These are phyloP conservation scores for Porcisia deanei DNA, from an alignment of 208 protist genomes.

Conservation along the genomic window DNA sequence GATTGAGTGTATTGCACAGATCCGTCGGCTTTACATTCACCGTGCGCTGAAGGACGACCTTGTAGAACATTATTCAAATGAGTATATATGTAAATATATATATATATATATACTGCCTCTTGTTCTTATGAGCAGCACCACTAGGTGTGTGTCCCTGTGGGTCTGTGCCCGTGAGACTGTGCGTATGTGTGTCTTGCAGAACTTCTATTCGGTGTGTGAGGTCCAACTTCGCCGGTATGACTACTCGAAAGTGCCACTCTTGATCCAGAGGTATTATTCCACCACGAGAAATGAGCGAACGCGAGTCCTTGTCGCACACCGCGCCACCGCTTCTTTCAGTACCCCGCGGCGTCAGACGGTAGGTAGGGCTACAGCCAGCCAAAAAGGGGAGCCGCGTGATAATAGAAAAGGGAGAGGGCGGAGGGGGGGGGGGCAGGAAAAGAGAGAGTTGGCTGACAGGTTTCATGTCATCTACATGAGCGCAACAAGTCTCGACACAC, in stretches of 20 bases:
- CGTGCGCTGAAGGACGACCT: constrained; percentile 68
- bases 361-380: not conserved
- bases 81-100: too few relatives aligned
- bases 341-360: not conserved
- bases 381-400: not conserved
- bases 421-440: too few relatives aligned
- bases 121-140: too few relatives aligned
- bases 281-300: not conserved
- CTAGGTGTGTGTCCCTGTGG: too few relatives aligned
- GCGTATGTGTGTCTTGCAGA: not conserved
- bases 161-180: too few relatives aligned
- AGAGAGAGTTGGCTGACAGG: too few relatives aligned
- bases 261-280: too few relatives aligned
- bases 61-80: constrained; percentile 74
- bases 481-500: not conserved
- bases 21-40: constrained; percentile 68
- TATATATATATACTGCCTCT: too few relatives aligned
- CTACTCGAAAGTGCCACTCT: too few relatives aligned
- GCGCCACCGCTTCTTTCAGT: not conserved
- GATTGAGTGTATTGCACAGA: constrained; percentile 66
- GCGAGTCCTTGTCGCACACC: not conserved
- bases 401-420: too few relatives aligned
- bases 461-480: not conserved
- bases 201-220: not conserved
- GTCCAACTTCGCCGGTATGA: not conserved